Base-by-base conservation (phyloP, 2,329 filamentous ascomycete species). In the Rhynchosporium secalis region DNA sequence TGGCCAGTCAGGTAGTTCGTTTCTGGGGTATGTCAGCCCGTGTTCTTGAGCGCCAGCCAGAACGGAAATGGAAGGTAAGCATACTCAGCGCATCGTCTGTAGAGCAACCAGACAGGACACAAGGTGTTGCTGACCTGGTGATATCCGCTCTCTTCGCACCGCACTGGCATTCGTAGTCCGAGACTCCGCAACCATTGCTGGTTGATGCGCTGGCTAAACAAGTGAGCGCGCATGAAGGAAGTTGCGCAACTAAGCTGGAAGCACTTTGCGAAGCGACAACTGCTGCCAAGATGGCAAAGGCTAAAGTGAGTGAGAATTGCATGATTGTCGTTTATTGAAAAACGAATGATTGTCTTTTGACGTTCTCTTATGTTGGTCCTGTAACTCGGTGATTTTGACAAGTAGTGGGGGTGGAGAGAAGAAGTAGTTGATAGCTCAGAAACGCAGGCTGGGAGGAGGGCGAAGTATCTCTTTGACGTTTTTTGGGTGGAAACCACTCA, bases 81-180 rank as follows among this genome's bases (percentile, higher is more conserved):
- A 51, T 67, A 71, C 69, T 67, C 56, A 67, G 47, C 10, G 65
- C 61, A 54, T 72, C 70, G 3, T 47, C 26, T 3, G 55, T 28
- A 31, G 60, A 60, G 56, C 70, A 72, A 13, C 48, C 58, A 12
- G 46, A 47, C 12, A 62, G 41, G 38, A 72, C 51, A 51, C 71
- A 72, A 10, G 71, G 68, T 26, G 61, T 64, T 3, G 65, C 69
- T 15, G 40, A 0, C 15, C 41, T 47, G 4, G 58, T 66, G 58
- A 72, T 70, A 2, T 58, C 58, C n/a, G 29, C 38, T 51, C 62
- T 67, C 6, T 48, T 55, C 10, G 58, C 15, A 56, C 68, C 70
- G 26, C 71, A 72, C 57, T 67, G 62, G 55, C 71, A 72, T 1
- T 62, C 55, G 45, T 65, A 69, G 31, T 72, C 70, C 2, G 68